Evolutionary conservation across 2,329 filamentous ascomycete species (phyloP).

Genomic region (Taxawa tesnikishii): DNA sequence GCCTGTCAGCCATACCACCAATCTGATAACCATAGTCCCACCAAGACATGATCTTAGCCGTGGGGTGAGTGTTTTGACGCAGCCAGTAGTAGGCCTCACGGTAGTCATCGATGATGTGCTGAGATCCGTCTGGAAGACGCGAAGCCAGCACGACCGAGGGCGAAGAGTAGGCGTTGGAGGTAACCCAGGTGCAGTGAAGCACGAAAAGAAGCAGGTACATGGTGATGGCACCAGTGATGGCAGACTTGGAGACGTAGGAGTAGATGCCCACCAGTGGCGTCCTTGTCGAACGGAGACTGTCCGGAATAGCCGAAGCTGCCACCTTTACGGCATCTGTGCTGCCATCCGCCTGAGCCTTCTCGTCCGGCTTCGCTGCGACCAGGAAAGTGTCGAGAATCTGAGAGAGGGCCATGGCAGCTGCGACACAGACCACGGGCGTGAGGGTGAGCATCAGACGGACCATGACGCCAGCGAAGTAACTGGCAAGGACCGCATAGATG

Average conservation of each 20-base stretch:
- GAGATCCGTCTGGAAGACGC: constrained; percentile 80
- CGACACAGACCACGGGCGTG: constrained; percentile 90
- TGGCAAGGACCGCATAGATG: constrained; percentile 91
- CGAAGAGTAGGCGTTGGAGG: constrained; percentile 96
- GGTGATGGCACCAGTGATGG: constrained; percentile 60
- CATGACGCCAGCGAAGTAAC: constrained; percentile 99
- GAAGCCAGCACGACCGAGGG: constrained; percentile 94
- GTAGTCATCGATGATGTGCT: constrained; percentile 99
- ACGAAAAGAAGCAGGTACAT: constrained; percentile 88
- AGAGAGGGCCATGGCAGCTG: constrained; percentile 79
- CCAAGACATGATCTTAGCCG: constrained; percentile 99
- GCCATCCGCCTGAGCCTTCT: constrained; percentile 26
- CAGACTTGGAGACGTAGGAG: constrained; percentile 61
- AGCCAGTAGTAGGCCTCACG: constrained; percentile 99
- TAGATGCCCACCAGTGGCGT: constrained; percentile 75
- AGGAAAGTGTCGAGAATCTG: constrained; percentile 82
- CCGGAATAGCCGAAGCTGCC: constrained; percentile 39
- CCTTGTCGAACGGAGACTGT: constrained; percentile 56
- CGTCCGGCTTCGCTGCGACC: constrained; percentile 48
- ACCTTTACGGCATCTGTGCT: constrained; percentile 36
- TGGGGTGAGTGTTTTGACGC: constrained; percentile 85
- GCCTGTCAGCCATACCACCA: constrained; percentile 95
- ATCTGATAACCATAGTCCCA: constrained; percentile 99
- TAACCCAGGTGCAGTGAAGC: constrained; percentile 97
- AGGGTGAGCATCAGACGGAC: constrained; percentile 96